Conservation (phyloP, 202 grass and related monocot species). For the Dendrocalamus latiflorus region DNA sequence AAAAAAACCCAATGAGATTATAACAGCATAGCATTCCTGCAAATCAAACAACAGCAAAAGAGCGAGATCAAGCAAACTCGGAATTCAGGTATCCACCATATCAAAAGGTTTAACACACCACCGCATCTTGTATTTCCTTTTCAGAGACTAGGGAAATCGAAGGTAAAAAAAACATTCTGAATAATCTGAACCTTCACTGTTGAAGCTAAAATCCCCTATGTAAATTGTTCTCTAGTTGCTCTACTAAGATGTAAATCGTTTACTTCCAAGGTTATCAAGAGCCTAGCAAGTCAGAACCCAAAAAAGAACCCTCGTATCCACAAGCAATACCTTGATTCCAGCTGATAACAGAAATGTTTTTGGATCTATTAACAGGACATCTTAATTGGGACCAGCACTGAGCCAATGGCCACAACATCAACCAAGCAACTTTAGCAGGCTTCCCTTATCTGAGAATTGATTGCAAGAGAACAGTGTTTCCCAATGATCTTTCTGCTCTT, state of each 20-base stretch:
- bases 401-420: slow-evolving; percentile 57
- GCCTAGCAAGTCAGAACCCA: neutral
- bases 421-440: slow-evolving; percentile 8
- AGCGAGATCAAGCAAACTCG: too few species aligned
- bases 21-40: too few species aligned
- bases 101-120: too few species aligned
- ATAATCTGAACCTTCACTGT: too few species aligned
- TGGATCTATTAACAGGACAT: neutral
- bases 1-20: neutral
- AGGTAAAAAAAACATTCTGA: too few species aligned
- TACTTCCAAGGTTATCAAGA: neutral
- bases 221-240: too few species aligned
- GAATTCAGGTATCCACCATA: too few species aligned
- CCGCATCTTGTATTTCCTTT: too few species aligned
- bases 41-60: too few species aligned
- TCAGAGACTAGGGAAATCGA: too few species aligned
- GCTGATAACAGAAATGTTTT: neutral
- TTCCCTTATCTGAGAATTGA: neutral
- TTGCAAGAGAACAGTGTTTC: slow-evolving; percentile 25
- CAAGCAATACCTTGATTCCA: neutral
- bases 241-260: too few species aligned
- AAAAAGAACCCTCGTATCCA: neutral
- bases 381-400: slow-evolving; percentile 47
- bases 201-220: too few species aligned
- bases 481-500: slow-evolving; percentile 20